Conservation (phyloP, 2,329 filamentous ascomycete species). For the Hirsutella minnesotensis region DNA sequence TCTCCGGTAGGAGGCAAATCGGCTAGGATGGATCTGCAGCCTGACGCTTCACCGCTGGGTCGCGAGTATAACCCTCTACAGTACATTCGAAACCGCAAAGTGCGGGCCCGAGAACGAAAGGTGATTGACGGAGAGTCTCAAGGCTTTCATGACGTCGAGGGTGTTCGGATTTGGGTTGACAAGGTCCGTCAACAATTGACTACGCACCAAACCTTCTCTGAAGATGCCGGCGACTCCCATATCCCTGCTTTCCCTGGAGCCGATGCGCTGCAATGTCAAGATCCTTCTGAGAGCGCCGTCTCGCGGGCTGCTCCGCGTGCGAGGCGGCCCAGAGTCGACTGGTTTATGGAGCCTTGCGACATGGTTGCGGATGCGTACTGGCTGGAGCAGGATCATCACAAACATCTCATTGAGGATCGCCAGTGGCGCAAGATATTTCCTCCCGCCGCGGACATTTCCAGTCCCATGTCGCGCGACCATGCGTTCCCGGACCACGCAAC, state of each 20-base stretch:
- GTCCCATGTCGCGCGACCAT: constrained; percentile 18
- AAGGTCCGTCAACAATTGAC: constrained; percentile 34
- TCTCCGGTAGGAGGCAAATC: constrained; percentile 25
- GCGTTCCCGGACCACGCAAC: constrained; percentile 13
- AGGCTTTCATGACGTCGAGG: constrained; percentile 64
- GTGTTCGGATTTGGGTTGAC: constrained; percentile 68
- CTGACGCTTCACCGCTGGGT: constrained; percentile 33
- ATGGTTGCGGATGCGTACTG: constrained; percentile 84
- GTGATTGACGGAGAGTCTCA: constrained; percentile 62
- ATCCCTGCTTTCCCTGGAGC: constrained; percentile 36
- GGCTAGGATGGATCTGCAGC: constrained; percentile 15
- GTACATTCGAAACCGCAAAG: constrained; percentile 80
- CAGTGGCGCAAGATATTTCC: constrained; percentile 64
- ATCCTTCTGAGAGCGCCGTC: constrained; percentile 30
- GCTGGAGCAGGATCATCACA: constrained; percentile 75
- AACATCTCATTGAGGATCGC: constrained; percentile 67
- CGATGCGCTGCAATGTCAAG: constrained; percentile 29
- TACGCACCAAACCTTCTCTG: constrained; percentile 7
- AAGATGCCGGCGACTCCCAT: constrained; percentile 10
- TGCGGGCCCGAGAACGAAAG: constrained; percentile 66
- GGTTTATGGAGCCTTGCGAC: constrained; percentile 73
- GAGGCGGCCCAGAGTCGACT: constrained; percentile 68
- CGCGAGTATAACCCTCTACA: constrained; percentile 85
- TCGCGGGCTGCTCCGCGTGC: constrained; percentile 42
- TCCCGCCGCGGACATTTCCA: constrained; percentile 16